phyloP scores from a whole-genome alignment of 257 asterid species.

The Eucommia ulmoides region DNA sequence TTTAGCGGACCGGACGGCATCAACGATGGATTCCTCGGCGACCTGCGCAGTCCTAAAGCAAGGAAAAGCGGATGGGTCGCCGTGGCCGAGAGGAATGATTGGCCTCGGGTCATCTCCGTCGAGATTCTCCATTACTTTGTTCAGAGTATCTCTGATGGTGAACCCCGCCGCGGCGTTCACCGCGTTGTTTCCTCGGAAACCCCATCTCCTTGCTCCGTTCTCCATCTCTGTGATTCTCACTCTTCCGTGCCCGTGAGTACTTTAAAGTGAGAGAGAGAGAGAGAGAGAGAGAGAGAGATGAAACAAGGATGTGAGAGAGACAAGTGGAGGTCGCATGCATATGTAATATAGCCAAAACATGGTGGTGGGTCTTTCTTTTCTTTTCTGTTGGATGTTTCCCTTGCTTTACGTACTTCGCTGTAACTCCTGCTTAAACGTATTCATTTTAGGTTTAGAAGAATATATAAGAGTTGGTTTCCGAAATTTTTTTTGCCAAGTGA shows the following conservation, averaged over 20 bases:
- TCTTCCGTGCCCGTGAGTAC: background rate
- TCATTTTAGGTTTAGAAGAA: too few relatives aligned
- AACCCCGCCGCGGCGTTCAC: conserved; percentile 32
- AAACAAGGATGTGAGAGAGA: too few relatives aligned
- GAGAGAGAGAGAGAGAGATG: too few relatives aligned
- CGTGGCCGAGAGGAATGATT: conserved; percentile 57
- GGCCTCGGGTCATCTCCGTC: conserved; percentile 30
- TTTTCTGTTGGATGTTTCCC: too few relatives aligned
- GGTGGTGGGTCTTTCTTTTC: too few relatives aligned
- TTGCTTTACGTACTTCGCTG: too few relatives aligned
- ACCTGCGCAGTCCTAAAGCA: conserved; percentile 40
- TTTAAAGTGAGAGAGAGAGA: background rate
- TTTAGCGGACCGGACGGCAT: conserved; percentile 43
- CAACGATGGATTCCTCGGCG: conserved; percentile 55
- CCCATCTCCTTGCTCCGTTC: conserved; percentile 36
- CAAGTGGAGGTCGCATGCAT: too few relatives aligned
- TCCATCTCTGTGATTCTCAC: background rate
- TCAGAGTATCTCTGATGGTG: conserved; percentile 42
- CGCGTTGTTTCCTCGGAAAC: conserved; percentile 35
- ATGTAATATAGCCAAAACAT: too few relatives aligned
- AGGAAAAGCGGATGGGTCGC: conserved; percentile 82
- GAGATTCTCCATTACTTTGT: conserved; percentile 27
- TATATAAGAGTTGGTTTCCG: too few relatives aligned
- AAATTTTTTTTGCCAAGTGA: too few relatives aligned
- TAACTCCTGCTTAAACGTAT: too few relatives aligned